These are phyloP conservation scores for Jaminaea rosea DNA, from an alignment of 1,284 basidiomycete species.

Conservation along the genomic window DNA sequence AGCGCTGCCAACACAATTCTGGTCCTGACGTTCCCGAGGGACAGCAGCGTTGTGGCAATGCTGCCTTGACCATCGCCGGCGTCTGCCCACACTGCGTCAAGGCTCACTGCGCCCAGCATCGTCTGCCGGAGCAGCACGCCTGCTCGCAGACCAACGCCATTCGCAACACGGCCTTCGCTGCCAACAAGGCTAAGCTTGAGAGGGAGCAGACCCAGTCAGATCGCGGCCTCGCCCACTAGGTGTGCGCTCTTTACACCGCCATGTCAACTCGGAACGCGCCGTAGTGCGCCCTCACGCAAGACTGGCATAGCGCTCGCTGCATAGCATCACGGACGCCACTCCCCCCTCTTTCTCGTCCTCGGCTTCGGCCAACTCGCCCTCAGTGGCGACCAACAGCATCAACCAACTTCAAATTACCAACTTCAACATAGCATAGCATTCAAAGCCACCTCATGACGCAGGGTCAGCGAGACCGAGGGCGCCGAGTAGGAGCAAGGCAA, in stretches of 20 bases:
- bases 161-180: slow-evolving; percentile 40
- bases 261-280: too few species aligned
- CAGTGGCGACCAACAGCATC: too few species aligned
- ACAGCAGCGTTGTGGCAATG: slow-evolving; percentile 42
- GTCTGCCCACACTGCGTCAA: slow-evolving; percentile 46
- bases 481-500: too few species aligned
- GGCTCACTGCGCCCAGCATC: slow-evolving; percentile 42
- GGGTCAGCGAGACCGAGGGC: too few species aligned
- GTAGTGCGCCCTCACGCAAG: too few species aligned
- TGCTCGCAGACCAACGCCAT: slow-evolving; percentile 41
- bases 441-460: too few species aligned
- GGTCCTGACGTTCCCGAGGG: slow-evolving; percentile 20
- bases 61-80: slow-evolving; percentile 44
- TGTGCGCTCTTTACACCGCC: neutral
- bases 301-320: too few species aligned
- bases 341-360: too few species aligned
- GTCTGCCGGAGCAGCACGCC: slow-evolving; percentile 43
- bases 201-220: slow-evolving; percentile 37
- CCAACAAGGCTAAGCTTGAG: slow-evolving; percentile 46
- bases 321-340: too few species aligned
- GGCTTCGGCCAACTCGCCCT: too few species aligned
- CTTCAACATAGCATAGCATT: too few species aligned
- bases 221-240: slow-evolving; percentile 41
- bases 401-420: too few species aligned
- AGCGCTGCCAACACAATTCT: slow-evolving; percentile 3